A percentile compares a stretch with the other conserved stretches of the same genome.
Conservation (phyloP, 208 protist species). For the Acanthamoeba polyphaga region DNA sequence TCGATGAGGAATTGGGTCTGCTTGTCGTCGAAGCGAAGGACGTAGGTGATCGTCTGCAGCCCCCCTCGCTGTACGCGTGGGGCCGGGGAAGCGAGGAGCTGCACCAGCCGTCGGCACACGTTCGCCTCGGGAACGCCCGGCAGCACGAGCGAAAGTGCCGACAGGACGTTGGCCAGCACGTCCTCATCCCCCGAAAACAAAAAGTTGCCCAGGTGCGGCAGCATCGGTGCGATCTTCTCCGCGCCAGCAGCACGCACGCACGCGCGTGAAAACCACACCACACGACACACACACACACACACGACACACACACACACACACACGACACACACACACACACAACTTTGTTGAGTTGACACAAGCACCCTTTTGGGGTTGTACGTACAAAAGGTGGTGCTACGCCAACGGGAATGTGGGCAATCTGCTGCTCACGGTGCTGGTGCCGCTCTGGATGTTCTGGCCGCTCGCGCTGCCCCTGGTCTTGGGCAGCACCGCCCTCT, state of each 20-base stretch:
- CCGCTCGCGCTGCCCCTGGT: not conserved
- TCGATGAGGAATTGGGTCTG: conserved; percentile 54
- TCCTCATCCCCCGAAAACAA: conserved; percentile 16
- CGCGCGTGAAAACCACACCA: no score
- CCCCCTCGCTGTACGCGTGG: not conserved
- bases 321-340: no score
- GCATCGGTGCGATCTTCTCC: conserved; percentile 32
- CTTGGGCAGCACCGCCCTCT: conserved; percentile 40
- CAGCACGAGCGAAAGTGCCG: conserved; percentile 19
- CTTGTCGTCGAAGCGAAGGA: conserved; percentile 53
- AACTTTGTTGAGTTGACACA: no score
- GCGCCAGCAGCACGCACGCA: not conserved
- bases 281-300: no score
- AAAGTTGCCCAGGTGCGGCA: conserved; percentile 28
- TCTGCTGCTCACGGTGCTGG: conserved; percentile 4
- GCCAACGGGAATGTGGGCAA: conserved; percentile 49
- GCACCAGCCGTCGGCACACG: not conserved
- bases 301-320: no score
- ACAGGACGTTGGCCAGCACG: not conserved
- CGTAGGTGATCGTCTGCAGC: conserved; percentile 32
- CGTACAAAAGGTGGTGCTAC: conserved; percentile 43
- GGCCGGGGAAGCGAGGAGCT: not conserved
- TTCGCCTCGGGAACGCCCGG: conserved; percentile 36
- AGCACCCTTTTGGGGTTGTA: no score
- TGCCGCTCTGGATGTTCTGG: conserved; percentile 70